phyloP scores from a whole-genome alignment of 768 basidiomycete genomes.

The Inosperma sp. region DNA sequence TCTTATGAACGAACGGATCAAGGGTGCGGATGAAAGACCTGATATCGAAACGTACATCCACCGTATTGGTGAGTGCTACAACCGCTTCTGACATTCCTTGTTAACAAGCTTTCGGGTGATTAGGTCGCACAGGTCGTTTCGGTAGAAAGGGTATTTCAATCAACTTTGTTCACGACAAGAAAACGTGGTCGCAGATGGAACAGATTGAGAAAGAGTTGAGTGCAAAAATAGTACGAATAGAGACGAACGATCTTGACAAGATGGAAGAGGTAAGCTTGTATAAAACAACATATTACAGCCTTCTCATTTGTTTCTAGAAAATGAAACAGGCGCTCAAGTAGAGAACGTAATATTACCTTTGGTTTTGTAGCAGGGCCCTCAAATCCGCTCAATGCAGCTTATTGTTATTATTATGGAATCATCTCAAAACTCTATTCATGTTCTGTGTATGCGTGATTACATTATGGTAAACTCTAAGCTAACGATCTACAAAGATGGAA shows the following conservation, averaged over 20 bases:
- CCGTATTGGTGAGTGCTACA: slow-evolving; percentile 70
- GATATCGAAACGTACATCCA: slow-evolving; percentile 98
- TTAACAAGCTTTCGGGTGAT: not conserved
- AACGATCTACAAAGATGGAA: not conserved
- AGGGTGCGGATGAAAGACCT: slow-evolving; percentile 52
- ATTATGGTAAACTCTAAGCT: no score
- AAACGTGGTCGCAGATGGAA: slow-evolving; percentile 87
- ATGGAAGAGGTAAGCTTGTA: slow-evolving; percentile 78
- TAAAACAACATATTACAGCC: not conserved
- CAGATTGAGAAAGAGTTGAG: slow-evolving; percentile 77
- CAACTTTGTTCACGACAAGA: slow-evolving; percentile 92
- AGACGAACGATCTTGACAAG: slow-evolving; percentile 84
- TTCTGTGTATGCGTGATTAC: no score
- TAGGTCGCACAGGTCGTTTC: slow-evolving; percentile 96
- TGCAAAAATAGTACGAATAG: slow-evolving; percentile 76
- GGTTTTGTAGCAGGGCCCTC: no score
- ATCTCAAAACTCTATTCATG: no score
- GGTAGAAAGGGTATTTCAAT: slow-evolving; percentile 96
- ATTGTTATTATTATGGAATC: no score
- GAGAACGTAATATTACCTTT: no score
- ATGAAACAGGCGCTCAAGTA: slow-evolving; percentile 81
- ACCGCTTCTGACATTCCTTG: not conserved
- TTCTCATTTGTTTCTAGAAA: slow-evolving; percentile 41
- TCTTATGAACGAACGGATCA: slow-evolving; percentile 67
- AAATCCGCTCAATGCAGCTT: no score